Conservation (phyloP, 73 alveolate species). For the Uronychia binucleata region DNA sequence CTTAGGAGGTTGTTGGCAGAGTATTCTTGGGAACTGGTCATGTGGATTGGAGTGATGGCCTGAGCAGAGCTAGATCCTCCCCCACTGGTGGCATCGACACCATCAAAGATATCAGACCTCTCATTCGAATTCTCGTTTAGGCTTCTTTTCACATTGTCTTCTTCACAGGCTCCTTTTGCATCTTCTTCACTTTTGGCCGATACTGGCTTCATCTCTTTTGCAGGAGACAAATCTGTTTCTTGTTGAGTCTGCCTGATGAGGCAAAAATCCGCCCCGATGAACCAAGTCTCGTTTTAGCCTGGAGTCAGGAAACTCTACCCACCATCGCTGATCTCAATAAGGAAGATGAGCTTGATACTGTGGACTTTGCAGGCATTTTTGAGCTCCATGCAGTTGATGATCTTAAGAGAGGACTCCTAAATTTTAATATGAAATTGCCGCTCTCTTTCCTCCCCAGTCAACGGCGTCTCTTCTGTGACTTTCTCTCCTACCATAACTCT, state of each 20-base stretch:
- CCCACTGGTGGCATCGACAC: not conserved
- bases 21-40: not conserved
- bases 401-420: conserved; percentile 19
- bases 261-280: conserved; percentile 44
- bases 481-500: not conserved
- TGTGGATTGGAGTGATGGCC: not conserved
- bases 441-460: conserved; percentile 17
- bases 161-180: not conserved
- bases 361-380: conserved; percentile 12
- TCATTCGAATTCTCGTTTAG: not conserved
- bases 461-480: not conserved
- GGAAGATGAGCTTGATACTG: conserved; percentile 22
- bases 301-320: too few species aligned
- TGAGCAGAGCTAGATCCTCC: not conserved
- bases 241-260: not conserved
- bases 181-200: not conserved
- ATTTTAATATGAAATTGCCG: conserved; percentile 5
- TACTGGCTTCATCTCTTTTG: not conserved
- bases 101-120: not conserved
- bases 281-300: conserved; percentile 44
- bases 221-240: not conserved
- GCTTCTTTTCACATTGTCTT: not conserved
- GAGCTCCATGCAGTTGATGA: conserved; percentile 2
- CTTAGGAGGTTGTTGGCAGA: not conserved
- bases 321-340: conserved; percentile 23